Conservation (phyloP, 2,329 filamentous ascomycete genomes). For the Botrytis cinerea region DNA sequence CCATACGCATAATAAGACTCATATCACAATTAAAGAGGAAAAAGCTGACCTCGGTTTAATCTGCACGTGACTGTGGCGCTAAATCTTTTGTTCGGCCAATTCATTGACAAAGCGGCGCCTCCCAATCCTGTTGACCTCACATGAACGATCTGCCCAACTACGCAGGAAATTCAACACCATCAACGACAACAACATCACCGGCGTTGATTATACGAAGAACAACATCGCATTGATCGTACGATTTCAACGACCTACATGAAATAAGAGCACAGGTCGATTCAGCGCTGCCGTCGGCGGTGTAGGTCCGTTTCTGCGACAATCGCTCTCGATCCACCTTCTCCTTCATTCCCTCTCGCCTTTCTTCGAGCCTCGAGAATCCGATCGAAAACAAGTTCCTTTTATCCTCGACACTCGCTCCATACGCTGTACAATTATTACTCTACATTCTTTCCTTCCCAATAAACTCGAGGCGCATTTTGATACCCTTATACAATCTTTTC, state of each 20-base stretch:
- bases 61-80: constrained; percentile 11
- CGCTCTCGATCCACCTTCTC: constrained; percentile 26
- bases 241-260: constrained; percentile 30
- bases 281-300: constrained; percentile 32
- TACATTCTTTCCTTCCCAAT: background rate
- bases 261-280: constrained; percentile 22
- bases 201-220: constrained; percentile 18
- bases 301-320: constrained; percentile 30
- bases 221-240: constrained; percentile 25
- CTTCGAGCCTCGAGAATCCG: constrained; percentile 23
- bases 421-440: constrained; percentile 1
- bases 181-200: constrained; percentile 31
- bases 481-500: constrained; percentile 12
- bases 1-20: too few relatives aligned
- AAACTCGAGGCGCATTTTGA: constrained; percentile 23
- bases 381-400: constrained; percentile 12
- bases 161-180: constrained; percentile 26
- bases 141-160: constrained; percentile 10
- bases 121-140: constrained; percentile 18
- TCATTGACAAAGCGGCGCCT: constrained; percentile 18
- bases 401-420: constrained; percentile 20
- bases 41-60: background rate
- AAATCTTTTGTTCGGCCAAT: constrained; percentile 3
- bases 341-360: constrained; percentile 20
- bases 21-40: background rate